Evolutionary conservation across 768 basidiomycete species (phyloP).

Genomic region (Phanerodontia chrysosporium): DNA sequence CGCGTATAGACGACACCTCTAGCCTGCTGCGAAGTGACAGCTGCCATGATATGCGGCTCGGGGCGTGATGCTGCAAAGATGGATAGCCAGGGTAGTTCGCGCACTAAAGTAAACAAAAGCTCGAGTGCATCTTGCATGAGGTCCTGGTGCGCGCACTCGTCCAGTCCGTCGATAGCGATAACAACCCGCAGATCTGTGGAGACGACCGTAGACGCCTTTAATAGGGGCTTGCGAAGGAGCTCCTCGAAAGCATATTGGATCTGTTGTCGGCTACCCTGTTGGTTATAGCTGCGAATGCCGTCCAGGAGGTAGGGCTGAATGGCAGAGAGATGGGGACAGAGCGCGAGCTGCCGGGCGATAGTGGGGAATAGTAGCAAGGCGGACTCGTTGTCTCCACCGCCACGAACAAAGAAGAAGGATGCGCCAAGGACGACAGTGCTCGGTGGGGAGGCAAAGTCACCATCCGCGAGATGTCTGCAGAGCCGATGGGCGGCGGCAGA

Average conservation of each 20-base stretch:
- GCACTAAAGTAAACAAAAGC: not conserved
- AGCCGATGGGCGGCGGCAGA: no score
- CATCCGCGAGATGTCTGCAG: no score
- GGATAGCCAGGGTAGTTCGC: not conserved
- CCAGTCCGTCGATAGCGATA: not conserved
- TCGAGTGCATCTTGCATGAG: not conserved
- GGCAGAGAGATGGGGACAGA: not conserved
- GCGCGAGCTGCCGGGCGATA: slow-evolving; percentile 2
- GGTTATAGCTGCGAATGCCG: not conserved
- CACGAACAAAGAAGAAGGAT: not conserved
- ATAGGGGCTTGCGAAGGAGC: not conserved
- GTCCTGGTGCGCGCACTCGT: not conserved
- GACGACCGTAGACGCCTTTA: not conserved
- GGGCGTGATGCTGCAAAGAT: not conserved
- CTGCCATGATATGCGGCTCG: not conserved
- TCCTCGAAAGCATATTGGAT: not conserved
- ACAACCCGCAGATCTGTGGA: not conserved
- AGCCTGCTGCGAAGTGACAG: no score
- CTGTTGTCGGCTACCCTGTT: not conserved
- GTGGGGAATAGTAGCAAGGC: not conserved
- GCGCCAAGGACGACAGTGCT: no score
- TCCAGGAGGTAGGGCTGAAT: not conserved
- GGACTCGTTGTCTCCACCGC: not conserved
- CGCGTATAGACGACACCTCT: not conserved
- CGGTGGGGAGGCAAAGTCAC: no score